Evolutionary conservation across 2,329 filamentous ascomycete genomes (phyloP).

Genomic region (Akanthomyces dipterigenus): DNA sequence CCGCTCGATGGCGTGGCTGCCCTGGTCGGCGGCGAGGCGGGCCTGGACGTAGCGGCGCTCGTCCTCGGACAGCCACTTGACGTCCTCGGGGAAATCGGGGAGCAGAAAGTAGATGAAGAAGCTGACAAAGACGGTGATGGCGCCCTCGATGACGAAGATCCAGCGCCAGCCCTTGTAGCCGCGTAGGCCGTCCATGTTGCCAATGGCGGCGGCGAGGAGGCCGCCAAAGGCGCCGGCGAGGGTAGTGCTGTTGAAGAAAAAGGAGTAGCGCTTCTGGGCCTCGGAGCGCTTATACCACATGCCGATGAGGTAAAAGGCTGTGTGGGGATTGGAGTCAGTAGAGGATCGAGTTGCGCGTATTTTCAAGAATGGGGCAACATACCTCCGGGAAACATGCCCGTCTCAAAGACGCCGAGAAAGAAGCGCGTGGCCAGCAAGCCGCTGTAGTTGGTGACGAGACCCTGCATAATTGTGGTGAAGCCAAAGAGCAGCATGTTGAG

Average conservation of each 20-base stretch:
- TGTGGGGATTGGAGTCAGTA: slow-evolving; percentile 30
- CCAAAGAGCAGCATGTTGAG: slow-evolving; percentile 82
- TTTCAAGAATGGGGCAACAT: slow-evolving; percentile 10
- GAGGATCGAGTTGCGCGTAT: not conserved
- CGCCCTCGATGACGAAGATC: slow-evolving; percentile 76
- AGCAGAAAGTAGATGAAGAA: slow-evolving; percentile 62
- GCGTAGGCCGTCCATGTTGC: slow-evolving; percentile 70
- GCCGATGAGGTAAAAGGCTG: slow-evolving; percentile 62
- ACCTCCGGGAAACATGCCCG: slow-evolving; percentile 59
- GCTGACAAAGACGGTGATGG: slow-evolving; percentile 54
- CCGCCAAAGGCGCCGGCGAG: slow-evolving; percentile 81
- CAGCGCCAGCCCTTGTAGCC: slow-evolving; percentile 72
- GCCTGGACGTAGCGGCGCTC: slow-evolving; percentile 61
- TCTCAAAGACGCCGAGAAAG: slow-evolving; percentile 73
- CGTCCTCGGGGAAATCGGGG: slow-evolving; percentile 68
- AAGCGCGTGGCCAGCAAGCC: slow-evolving; percentile 76
- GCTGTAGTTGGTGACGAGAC: slow-evolving; percentile 68
- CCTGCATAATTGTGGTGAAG: slow-evolving; percentile 67
- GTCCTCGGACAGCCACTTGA: slow-evolving; percentile 64
- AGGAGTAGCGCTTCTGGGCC: slow-evolving; percentile 84
- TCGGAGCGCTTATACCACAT: slow-evolving; percentile 89
- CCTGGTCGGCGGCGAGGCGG: slow-evolving; percentile 62
- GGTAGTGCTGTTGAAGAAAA: slow-evolving; percentile 84
- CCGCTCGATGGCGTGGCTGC: slow-evolving; percentile 56
- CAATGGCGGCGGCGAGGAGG: slow-evolving; percentile 76